phyloP scores from a whole-genome alignment of 352 stramenopile genomes.

The Pythium rhizo-oryzae region DNA sequence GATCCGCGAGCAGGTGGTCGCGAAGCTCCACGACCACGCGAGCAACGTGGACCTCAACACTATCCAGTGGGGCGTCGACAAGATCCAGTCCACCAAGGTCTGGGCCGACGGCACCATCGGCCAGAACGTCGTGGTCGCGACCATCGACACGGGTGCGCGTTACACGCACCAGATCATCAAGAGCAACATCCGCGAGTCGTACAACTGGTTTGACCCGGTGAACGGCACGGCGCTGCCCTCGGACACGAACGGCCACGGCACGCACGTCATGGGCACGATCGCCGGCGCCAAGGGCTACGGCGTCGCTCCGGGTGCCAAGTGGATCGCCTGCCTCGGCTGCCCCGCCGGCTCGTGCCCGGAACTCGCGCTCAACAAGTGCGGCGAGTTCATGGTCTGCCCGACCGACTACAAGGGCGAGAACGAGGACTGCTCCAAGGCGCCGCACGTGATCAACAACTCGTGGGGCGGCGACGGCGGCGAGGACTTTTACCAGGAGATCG shows the following conservation, averaged over 20 bases:
- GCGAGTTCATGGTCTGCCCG: constrained; percentile 30
- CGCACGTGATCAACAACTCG: constrained; percentile 41
- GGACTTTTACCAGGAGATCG: constrained; percentile 17
- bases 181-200: constrained; percentile 13
- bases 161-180: constrained; percentile 29
- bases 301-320: constrained; percentile 31
- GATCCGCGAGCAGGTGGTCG: constrained; percentile 25
- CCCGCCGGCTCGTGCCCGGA: constrained; percentile 12
- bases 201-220: constrained; percentile 38
- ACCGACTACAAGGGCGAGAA: constrained; percentile 30
- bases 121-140: constrained; percentile 28
- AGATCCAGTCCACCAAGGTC: constrained; percentile 26
- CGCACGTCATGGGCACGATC: constrained; percentile 41
- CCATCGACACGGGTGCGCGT: constrained; percentile 38
- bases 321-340: constrained; percentile 36
- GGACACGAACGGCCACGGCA: constrained; percentile 36
- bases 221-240: constrained; percentile 22
- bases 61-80: constrained; percentile 32
- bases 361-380: constrained; percentile 27
- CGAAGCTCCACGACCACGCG: background rate
- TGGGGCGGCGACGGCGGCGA: constrained; percentile 28
- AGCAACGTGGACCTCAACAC: constrained; percentile 2
- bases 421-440: constrained; percentile 39
- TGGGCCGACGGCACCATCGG: constrained; percentile 31
- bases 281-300: constrained; percentile 33